Evolutionary conservation across 2,329 filamentous ascomycete genomes (phyloP).

Genomic region (Plectosphaerella plurivora): DNA sequence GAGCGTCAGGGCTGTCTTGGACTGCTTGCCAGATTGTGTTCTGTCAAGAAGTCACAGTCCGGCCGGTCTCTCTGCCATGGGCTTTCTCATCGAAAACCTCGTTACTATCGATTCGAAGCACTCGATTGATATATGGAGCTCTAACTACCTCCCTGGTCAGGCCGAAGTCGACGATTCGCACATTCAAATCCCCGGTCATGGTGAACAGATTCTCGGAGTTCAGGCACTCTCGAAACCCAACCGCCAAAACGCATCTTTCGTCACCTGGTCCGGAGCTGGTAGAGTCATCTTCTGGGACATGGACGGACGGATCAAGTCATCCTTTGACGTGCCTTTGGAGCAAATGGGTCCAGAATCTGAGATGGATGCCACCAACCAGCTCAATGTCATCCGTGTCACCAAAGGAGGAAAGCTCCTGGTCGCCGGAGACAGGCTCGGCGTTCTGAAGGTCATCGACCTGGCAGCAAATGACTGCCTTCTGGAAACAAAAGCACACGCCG

Average conservation of each 20-base stretch:
- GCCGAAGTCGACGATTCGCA: conserved; percentile 32
- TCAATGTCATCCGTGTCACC: conserved; percentile 56
- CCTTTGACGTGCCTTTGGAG: conserved; percentile 66
- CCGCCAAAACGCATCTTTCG: conserved; percentile 64
- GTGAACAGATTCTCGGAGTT: conserved; percentile 69
- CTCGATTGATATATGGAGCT: conserved; percentile 65
- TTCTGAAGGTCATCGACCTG: conserved; percentile 66
- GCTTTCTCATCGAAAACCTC: conserved; percentile 61
- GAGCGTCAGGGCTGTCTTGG: conserved; percentile 44
- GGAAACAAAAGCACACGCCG: conserved; percentile 79
- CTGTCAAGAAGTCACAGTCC: conserved; percentile 31
- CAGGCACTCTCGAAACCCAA: conserved; percentile 59
- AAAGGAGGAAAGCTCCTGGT: conserved; percentile 62
- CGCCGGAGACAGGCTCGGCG: conserved; percentile 83
- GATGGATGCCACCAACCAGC: conserved; percentile 50
- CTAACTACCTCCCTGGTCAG: conserved; percentile 37
- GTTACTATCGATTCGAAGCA: conserved; percentile 73
- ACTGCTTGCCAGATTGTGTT: conserved; percentile 32
- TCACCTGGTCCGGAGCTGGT: conserved; percentile 84
- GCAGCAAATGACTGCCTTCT: conserved; percentile 57
- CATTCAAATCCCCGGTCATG: conserved; percentile 57
- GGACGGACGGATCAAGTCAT: conserved; percentile 63
- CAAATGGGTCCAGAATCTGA: conserved; percentile 47
- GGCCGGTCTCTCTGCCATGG: conserved; percentile 59
- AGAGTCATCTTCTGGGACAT: conserved; percentile 78